phyloP scores from a whole-genome alignment of 1,284 basidiomycete genomes.

The Marasmius tenuissimus region DNA sequence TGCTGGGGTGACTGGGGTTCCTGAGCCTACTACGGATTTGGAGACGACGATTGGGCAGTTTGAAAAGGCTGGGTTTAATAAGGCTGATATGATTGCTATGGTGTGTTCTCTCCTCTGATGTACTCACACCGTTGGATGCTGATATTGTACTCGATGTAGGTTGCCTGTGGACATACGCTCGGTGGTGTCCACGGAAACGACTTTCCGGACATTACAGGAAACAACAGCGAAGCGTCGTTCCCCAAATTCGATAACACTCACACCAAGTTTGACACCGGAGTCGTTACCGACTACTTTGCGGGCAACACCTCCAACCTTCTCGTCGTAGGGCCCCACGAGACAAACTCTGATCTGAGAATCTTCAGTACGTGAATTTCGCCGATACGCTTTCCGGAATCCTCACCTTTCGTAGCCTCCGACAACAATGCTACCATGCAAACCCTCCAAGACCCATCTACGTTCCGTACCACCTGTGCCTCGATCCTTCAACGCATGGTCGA shows the following conservation, averaged over 20 bases:
- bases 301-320: not conserved
- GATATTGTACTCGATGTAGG: not conserved
- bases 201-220: not conserved
- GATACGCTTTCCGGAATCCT: too few relatives aligned
- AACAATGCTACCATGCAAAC: not conserved
- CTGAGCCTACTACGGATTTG: not conserved
- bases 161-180: not conserved
- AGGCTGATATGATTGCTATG: constrained; percentile 1
- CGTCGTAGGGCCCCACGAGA: not conserved
- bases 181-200: not conserved
- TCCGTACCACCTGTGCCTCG: not conserved
- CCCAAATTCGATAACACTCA: not conserved
- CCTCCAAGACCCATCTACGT: not conserved
- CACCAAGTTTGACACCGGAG: not conserved
- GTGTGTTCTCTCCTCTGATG: not conserved
- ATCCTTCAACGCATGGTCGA: constrained; percentile 1
- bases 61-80: not conserved
- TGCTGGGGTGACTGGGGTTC: not conserved
- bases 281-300: not conserved
- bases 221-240: not conserved
- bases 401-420: not conserved
- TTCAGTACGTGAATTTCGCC: not conserved
- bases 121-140: not conserved
- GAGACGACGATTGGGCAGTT: not conserved
- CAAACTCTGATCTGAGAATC: not conserved